Conservation (phyloP, 257 asterid genomes). For the Solanum stenotomum region DNA sequence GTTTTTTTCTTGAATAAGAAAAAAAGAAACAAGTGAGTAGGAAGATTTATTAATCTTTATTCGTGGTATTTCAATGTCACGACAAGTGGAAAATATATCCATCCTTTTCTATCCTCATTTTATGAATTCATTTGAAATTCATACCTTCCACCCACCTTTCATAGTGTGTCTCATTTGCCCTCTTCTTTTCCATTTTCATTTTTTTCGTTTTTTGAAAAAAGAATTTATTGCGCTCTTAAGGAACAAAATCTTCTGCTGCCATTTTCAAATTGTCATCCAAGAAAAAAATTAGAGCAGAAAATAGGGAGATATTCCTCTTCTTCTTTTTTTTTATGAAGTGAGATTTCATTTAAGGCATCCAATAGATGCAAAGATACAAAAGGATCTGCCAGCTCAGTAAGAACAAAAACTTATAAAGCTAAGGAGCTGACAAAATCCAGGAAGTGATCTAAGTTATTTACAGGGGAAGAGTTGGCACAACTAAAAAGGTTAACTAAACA, state of each 20-base stretch:
- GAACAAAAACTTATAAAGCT: not conserved
- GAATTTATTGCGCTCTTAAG: not conserved
- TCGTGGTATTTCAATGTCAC: not conserved
- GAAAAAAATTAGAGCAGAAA: not conserved
- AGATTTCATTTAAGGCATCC: not conserved
- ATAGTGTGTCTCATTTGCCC: not conserved
- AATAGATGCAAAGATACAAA: not conserved
- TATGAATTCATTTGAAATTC: not conserved
- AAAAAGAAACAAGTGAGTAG: not conserved
- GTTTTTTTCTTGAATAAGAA: not conserved
- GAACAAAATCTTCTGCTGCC: not conserved
- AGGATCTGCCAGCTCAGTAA: not conserved
- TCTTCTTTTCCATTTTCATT: not conserved
- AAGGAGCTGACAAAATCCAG: not conserved
- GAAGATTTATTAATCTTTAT: not conserved
- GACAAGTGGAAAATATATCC: not conserved
- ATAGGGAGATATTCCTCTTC: not conserved
- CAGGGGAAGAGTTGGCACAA: not conserved
- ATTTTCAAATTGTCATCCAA: not conserved
- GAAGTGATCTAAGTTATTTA: not conserved
- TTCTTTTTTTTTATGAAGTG: not conserved
- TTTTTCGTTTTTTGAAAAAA: too few relatives aligned
- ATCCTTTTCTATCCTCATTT: not conserved
- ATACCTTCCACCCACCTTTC: not conserved
- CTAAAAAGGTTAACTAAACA: not conserved